Evolutionary conservation across 2,329 filamentous ascomycete genomes (phyloP), one percentile per base, ranked within the genome.

Genomic region (Kalmusia sp.): DNA sequence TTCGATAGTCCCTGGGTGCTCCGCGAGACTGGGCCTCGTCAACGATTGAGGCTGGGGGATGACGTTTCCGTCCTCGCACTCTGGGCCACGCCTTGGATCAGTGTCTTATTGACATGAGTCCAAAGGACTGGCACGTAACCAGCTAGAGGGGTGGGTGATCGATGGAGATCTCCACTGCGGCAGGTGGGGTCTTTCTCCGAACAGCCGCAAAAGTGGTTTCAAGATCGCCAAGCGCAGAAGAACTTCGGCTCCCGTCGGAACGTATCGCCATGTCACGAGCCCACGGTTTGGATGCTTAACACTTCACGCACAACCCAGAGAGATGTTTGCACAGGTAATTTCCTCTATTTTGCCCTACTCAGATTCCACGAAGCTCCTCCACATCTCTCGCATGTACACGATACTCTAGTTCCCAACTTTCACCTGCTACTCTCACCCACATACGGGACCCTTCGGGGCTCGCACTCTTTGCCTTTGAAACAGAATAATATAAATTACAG

Each of bases 401-500:
- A n/a, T 6, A 37, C 33, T 6, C 6, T 37, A 46, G n/a, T 8
- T 27, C 33, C 15, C 44, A 37, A 14, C 44, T 28, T 17, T 33
- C 44, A 28, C 24, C 24, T 21, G 7, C 43, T 46, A 27, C 28
- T 38, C 12, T 21, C 30, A 30, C 15, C 19, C 24, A n/a, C 44
- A 28, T 38, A n/a, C 21, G 31, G 31, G 31, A 19, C 15, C 12
- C 19, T 21, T 28, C 33, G 2, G 17, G 30, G 17, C 46, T 24
- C 46, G 4, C 15, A 33, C 25, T 24, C 33, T 28, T 37, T 19
- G 33, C 11, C 21, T 19, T 37, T 30, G 24, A 46, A 28, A 51
- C 35, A 37, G 52, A 64, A 64, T 64, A 64, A 41, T 47, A 47
- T 38, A 64, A 63, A 64, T 64, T 64, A 64, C 53, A 61, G 56